Evolutionary conservation across 129 eudicot species (phyloP), one percentile per base, ranked within the genome.

Genomic region (Flaveria brownii): DNA sequence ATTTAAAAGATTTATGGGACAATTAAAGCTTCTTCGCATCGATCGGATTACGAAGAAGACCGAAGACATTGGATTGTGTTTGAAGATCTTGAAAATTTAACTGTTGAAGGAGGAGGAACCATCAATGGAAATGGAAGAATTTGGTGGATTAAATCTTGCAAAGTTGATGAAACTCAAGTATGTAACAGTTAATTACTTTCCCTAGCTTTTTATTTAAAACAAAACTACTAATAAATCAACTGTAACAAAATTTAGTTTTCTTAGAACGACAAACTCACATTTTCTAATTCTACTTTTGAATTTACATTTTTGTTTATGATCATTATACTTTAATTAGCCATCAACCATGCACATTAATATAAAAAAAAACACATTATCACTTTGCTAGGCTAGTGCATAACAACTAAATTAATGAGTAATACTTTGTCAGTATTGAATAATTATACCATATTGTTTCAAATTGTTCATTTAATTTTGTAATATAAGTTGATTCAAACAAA

Each of bases 71-170:
- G 99, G 99, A 80, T 95, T 15, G 62, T 75, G 22, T 91, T 95
- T 75, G 84, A 84, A 52, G 82, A 89, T 70, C 62, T 89, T 18
- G 72, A 68, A 47, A 56, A 84, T 47, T 79, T 91, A 17, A 39
- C 47, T 7, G 87, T 95, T 15, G 83, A 72, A 66, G 99, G 99
- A 6, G 96, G 96, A 59, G 99, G 99, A 81, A 89, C 86, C 52
- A 86, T 95, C 23, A 84, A 91, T 68, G 99, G 97, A 25, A 87
- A 87, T 76, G 99, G 99, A 15, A 72, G 78, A 51, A 82, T 87
- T 30, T 95, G 99, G 99, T 95, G 99, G 99, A 49, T 78, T 47
- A 87, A 80, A 5, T 91, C 97, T 55, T 95, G 99, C 86, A 95
- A 95, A 87, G 83, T 87, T 70, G 86, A 91, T 72, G 72, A 80